Conservation (phyloP, 192 early-diverging fungal species). For the Umbelopsis vinacea region DNA sequence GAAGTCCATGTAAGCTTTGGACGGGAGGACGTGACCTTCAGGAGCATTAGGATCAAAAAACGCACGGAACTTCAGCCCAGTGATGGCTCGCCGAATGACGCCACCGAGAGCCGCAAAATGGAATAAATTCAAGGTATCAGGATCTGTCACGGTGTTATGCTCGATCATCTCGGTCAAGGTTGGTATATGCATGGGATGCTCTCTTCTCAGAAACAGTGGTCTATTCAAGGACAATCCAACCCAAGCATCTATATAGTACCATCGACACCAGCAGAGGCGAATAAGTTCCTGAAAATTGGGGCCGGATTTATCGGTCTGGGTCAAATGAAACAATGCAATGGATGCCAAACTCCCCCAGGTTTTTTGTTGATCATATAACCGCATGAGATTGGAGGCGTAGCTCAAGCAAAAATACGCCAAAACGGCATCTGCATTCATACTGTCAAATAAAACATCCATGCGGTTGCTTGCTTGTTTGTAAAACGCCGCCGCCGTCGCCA, state of each 20-base stretch:
- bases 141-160: background rate
- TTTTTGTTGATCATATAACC: slow-evolving; percentile 40
- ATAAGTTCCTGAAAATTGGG: background rate
- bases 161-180: background rate
- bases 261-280: slow-evolving; percentile 31
- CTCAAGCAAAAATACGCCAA: slow-evolving; percentile 39
- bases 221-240: slow-evolving; percentile 30
- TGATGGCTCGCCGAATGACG: background rate
- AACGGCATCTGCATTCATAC: slow-evolving; percentile 20
- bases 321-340: slow-evolving; percentile 26
- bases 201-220: background rate
- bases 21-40: background rate
- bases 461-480: slow-evolving; percentile 36
- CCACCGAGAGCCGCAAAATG: background rate
- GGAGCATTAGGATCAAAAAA: background rate
- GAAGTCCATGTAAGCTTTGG: background rate
- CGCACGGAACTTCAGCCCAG: background rate
- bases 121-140: background rate
- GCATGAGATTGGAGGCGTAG: slow-evolving; percentile 38
- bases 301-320: background rate
- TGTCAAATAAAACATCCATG: slow-evolving; percentile 40
- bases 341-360: slow-evolving; percentile 37
- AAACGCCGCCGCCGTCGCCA: slow-evolving; percentile 32
- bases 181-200: background rate
- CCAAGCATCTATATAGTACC: slow-evolving; percentile 45